phyloP scores from a whole-genome alignment of 106 monocot species.

The Dactylorhiza incarnata region DNA sequence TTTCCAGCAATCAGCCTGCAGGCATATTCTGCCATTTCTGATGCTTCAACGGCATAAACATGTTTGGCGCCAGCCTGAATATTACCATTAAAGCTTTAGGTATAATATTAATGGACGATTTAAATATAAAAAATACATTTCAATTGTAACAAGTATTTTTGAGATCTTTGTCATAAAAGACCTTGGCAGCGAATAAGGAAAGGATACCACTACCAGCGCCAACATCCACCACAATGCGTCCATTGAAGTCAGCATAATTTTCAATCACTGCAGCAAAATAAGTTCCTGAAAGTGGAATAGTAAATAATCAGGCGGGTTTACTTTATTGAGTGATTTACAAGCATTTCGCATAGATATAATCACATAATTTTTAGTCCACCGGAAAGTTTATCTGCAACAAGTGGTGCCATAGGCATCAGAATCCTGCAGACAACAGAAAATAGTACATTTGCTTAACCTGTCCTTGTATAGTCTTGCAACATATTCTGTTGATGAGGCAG shows the following conservation, averaged over 20 bases:
- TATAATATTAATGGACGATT: background rate
- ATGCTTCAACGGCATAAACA: slow-evolving; percentile 97
- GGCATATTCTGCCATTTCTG: slow-evolving; percentile 98
- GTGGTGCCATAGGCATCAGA: background rate
- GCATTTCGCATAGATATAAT: background rate
- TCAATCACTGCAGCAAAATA: slow-evolving; percentile 93
- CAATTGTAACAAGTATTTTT: background rate
- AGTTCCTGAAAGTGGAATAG: slow-evolving; percentile 41
- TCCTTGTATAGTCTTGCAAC: slow-evolving; percentile 96
- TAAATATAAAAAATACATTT: background rate
- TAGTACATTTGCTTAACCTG: slow-evolving; percentile 42
- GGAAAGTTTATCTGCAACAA: background rate
- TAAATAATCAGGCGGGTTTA: background rate
- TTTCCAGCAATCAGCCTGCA: slow-evolving; percentile 68
- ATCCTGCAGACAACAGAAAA: background rate
- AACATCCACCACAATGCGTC: slow-evolving; percentile 95
- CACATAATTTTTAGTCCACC: background rate
- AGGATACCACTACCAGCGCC: slow-evolving; percentile 98
- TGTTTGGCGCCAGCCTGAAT: slow-evolving; percentile 92
- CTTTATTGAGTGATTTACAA: background rate
- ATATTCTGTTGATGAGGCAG: slow-evolving; percentile 96
- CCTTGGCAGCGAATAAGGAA: slow-evolving; percentile 97
- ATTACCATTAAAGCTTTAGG: background rate
- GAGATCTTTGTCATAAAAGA: slow-evolving; percentile 9
- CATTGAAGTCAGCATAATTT: slow-evolving; percentile 66